Evolutionary conservation across 192 early-diverging fungal genomes (phyloP), one percentile per base, ranked within the genome.

Genomic region (Mortierella antarctica): DNA sequence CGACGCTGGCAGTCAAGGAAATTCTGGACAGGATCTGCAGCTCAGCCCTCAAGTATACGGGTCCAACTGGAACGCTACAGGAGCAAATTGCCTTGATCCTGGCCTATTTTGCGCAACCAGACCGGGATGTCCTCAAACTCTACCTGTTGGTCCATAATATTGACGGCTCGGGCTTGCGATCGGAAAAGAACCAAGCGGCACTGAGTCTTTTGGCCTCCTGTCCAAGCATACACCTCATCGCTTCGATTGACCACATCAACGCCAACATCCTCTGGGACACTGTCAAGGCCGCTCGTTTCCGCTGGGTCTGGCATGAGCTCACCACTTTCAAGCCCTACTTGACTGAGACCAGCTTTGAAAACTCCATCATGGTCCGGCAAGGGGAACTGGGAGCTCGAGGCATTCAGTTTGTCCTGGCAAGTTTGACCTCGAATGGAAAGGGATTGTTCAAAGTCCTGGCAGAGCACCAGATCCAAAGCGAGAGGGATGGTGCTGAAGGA

Each of bases 211-310:
- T 99, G 15, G 92, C 95, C 3, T 84, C 86, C 10, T 74, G 76
- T 58, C 90, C 89, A 9, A 81, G 86, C 45, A 88, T 99, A 18
- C 91, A 92, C 52, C 50, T 99, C 17, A 68, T 98, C 45, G 95
- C 94, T 0, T 95, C 94, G 0, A 85, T 96, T 21, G 98, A 99
- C 82, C 93, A 99, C 67, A 95, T 98, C 65, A 93, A 97, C 67
- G 91, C 95, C 17, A 90, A 93, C 6, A 73, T 98, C 23, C 84
- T 98, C 20, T 98, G 95, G 95, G 96, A 99, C 80, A 84, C 91
- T 47, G 88, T 88, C 51, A 86, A 86, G 23, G 57, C 88, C 4
- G 76, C 88, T 7, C 84, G 88, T 12, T 96, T 94, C 76, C 91
- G 90, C 75, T 98, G 93, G 92, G 78, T 92, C 2, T 97, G 95